phyloP scores from a whole-genome alignment of 177 flowering plant species.

The Vitis hybrid region DNA sequence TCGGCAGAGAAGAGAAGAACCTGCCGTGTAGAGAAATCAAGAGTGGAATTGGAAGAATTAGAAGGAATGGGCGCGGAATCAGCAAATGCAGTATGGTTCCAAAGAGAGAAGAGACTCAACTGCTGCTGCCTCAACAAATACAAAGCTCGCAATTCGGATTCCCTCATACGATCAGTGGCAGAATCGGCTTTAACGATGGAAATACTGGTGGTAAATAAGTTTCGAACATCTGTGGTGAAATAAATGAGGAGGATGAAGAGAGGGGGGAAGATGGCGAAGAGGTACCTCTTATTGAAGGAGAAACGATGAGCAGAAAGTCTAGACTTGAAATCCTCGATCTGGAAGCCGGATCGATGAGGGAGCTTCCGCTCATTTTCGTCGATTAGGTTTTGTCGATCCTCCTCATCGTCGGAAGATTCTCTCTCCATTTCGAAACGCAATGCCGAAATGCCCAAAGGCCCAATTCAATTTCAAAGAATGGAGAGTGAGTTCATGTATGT shows the following conservation, averaged over 20 bases:
- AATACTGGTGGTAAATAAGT: constrained; percentile 30
- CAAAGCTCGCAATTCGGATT: constrained; percentile 73
- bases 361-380: constrained; percentile 36
- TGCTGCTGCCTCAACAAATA: constrained; percentile 71
- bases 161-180: constrained; percentile 48
- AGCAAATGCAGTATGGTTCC: constrained; percentile 39
- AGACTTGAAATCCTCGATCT: constrained; percentile 37
- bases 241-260: constrained; percentile 44
- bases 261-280: constrained; percentile 49
- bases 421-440: constrained; percentile 32
- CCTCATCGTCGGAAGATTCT: constrained; percentile 59
- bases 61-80: constrained; percentile 5
- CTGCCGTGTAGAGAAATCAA: not conserved
- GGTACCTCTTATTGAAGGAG: constrained; percentile 42
- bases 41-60: constrained; percentile 12
- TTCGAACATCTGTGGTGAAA: constrained; percentile 45
- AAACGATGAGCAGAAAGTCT: not conserved
- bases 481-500: too few relatives aligned
- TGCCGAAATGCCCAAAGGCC: too few relatives aligned
- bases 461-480: not conserved
- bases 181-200: constrained; percentile 13
- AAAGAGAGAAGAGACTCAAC: constrained; percentile 52
- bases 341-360: constrained; percentile 30
- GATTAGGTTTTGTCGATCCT: constrained; percentile 50
- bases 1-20: constrained; percentile 25